Percentiles rank a stretch among this genome's conserved stretches.
Evolutionary conservation across 257 asterid genomes (phyloP).

Genomic region (Ilex asprella): DNA sequence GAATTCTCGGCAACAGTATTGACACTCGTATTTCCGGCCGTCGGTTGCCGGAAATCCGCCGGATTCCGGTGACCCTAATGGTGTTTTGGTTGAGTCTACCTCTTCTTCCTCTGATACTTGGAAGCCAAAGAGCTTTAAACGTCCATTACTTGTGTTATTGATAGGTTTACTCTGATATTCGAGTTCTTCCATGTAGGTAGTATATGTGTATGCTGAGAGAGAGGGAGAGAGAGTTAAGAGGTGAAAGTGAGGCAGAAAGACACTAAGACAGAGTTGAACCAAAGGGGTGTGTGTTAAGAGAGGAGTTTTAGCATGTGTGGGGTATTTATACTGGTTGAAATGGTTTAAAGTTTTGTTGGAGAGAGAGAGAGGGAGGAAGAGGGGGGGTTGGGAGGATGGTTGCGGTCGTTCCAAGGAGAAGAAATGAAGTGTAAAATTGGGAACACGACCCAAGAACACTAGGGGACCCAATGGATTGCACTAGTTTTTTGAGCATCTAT

Average conservation of each 20-base stretch:
- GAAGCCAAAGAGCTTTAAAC: slow-evolving; percentile 82
- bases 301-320: slow-evolving; percentile 50
- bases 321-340: slow-evolving; percentile 58
- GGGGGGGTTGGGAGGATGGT: slow-evolving; percentile 24
- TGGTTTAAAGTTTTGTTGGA: too few species aligned
- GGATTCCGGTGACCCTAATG: slow-evolving; percentile 39
- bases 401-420: slow-evolving; percentile 52
- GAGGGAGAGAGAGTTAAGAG: not conserved
- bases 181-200: slow-evolving; percentile 48
- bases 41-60: slow-evolving; percentile 42
- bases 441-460: slow-evolving; percentile 55
- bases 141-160: slow-evolving; percentile 29
- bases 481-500: slow-evolving; percentile 36
- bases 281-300: slow-evolving; percentile 16
- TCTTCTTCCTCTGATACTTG: slow-evolving; percentile 55
- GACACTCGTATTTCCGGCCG: slow-evolving; percentile 94
- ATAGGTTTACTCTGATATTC: slow-evolving; percentile 46
- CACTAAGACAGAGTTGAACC: slow-evolving; percentile 4
- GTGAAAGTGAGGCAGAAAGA: slow-evolving; percentile 10
- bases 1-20: slow-evolving; percentile 85
- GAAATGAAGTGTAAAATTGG: slow-evolving; percentile 37
- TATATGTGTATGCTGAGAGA: not conserved
- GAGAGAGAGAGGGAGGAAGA: not conserved
- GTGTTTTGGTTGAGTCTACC: slow-evolving; percentile 32
- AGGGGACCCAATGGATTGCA: slow-evolving; percentile 60